Percentiles rank a stretch among this genome's conserved stretches.
Conservation (phyloP, 2,329 filamentous ascomycete species). For the Arthrobotrys sinensis region DNA sequence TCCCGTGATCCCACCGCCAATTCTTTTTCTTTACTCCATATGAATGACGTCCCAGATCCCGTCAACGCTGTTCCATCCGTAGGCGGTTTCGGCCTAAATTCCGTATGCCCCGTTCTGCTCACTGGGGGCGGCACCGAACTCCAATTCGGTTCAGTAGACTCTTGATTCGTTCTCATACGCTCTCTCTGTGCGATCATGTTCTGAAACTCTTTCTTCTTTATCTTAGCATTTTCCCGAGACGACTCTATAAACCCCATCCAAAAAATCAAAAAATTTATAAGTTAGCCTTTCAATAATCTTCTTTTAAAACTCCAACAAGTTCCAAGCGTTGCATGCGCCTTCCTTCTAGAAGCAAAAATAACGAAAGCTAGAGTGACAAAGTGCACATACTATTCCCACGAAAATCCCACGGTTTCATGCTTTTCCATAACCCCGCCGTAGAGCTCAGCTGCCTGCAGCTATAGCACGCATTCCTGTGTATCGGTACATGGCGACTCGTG, state of each 20-base stretch:
- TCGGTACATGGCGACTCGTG: constrained; percentile 34
- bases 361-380: not conserved
- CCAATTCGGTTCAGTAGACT: not conserved
- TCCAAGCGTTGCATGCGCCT: too few species aligned
- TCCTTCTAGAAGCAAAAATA: not conserved
- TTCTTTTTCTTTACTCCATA: not conserved
- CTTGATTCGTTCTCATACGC: not conserved
- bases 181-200: not conserved
- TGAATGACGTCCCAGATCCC: constrained; percentile 7
- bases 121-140: constrained; percentile 1
- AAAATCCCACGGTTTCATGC: not conserved
- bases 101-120: not conserved
- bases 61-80: constrained; percentile 5
- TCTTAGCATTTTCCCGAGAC: not conserved
- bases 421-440: not conserved
- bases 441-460: constrained; percentile 4
- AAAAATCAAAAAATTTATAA: not conserved
- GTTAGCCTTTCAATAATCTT: not conserved
- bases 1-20: not conserved
- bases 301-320: not conserved
- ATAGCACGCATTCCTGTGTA: constrained; percentile 9
- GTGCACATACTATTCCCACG: constrained; percentile 39
- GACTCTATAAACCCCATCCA: not conserved
- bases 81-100: not conserved
- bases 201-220: too few species aligned